These are phyloP conservation scores for Neonectria coccinea DNA, from an alignment of 2,329 filamentous ascomycete species.

Conservation along the genomic window DNA sequence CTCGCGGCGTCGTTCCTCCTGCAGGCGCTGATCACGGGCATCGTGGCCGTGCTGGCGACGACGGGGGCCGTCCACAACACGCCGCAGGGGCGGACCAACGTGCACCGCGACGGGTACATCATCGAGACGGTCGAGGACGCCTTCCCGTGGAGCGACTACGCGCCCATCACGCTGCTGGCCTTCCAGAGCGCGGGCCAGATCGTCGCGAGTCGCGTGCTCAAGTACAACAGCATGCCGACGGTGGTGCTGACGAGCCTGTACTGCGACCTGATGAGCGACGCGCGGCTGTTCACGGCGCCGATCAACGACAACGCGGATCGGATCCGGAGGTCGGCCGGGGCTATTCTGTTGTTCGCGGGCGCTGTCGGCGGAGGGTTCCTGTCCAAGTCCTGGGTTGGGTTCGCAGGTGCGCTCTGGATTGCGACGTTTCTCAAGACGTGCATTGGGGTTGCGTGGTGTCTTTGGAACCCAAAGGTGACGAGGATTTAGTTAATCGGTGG, in stretches of 20 bases:
- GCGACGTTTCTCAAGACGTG: constrained; percentile 42
- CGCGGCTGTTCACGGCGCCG: constrained; percentile 40
- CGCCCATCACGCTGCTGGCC: constrained; percentile 41
- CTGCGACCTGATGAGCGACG: constrained; percentile 47
- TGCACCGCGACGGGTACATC: constrained; percentile 37
- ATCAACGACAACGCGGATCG: constrained; percentile 43
- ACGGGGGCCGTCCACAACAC: constrained; percentile 40
- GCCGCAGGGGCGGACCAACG: constrained; percentile 30
- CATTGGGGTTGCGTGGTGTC: constrained; percentile 37
- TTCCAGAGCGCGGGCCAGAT: constrained; percentile 46
- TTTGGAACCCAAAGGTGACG: constrained; percentile 42
- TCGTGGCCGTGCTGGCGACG: constrained; percentile 43
- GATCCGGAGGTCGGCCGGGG: constrained; percentile 37
- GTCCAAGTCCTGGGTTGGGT: constrained; percentile 44
- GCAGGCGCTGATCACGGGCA: constrained; percentile 39
- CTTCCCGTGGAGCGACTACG: constrained; percentile 41
- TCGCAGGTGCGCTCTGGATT: constrained; percentile 45
- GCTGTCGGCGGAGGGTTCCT: constrained; percentile 43
- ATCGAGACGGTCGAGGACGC: constrained; percentile 38
- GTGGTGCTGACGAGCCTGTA: constrained; percentile 45
- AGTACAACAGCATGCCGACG: constrained; percentile 45
- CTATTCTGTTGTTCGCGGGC: constrained; percentile 39
- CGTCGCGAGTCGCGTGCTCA: constrained; percentile 42
- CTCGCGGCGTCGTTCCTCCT: constrained; percentile 39
- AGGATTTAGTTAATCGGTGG: constrained; percentile 6